phyloP scores from a whole-genome alignment of 108 stramenopile genomes.

The Fistulifera solaris region DNA sequence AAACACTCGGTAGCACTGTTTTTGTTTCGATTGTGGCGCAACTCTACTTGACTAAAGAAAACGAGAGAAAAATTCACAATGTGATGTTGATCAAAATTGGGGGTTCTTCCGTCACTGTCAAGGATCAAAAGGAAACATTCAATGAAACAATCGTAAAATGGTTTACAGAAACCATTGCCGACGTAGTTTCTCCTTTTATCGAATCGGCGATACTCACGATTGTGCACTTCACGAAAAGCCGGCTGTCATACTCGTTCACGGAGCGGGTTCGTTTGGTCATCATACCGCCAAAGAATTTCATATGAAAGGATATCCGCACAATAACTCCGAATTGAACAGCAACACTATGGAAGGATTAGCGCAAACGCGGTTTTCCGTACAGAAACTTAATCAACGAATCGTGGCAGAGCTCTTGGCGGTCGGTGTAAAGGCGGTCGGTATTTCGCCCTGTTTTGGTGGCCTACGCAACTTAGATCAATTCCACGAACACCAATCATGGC shows the following conservation, averaged over 20 bases:
- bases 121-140: constrained; percentile 45
- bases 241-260: constrained; percentile 57
- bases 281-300: constrained; percentile 60
- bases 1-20: no score
- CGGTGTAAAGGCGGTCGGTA: constrained; percentile 53
- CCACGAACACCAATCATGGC: neutral
- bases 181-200: constrained; percentile 11
- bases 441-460: constrained; percentile 56
- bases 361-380: constrained; percentile 51
- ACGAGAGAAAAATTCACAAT: no score
- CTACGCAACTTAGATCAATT: neutral
- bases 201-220: constrained; percentile 8
- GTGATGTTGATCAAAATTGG: constrained; percentile 65
- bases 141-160: constrained; percentile 41
- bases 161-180: constrained; percentile 39
- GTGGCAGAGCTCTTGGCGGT: constrained; percentile 31
- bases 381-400: constrained; percentile 50
- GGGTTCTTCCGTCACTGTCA: constrained; percentile 73
- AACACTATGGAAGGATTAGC: constrained; percentile 42
- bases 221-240: neutral
- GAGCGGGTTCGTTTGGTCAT: constrained; percentile 81
- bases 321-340: constrained; percentile 1
- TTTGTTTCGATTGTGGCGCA: no score
- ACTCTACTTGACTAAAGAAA: no score
- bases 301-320: constrained; percentile 27